These are phyloP conservation scores for Linnemannia schmuckeri DNA, from an alignment of 192 early-diverging fungal genomes.

Conservation along the genomic window DNA sequence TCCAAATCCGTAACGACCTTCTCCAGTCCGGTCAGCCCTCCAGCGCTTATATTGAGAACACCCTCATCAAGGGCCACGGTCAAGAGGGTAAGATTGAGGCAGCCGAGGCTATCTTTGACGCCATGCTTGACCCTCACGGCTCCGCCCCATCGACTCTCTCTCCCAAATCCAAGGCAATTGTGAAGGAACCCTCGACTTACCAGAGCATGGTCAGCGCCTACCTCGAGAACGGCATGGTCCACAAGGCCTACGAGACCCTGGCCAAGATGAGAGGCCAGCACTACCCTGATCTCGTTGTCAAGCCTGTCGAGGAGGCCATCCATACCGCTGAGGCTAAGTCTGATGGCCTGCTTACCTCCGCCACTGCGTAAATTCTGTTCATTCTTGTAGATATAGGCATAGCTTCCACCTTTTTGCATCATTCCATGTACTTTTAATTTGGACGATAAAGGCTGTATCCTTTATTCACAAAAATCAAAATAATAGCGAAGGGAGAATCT, in stretches of 20 bases:
- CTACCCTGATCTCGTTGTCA: slow-evolving; percentile 49
- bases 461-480: neutral
- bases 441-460: neutral
- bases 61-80: slow-evolving; percentile 69
- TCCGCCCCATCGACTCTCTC: neutral
- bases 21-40: slow-evolving; percentile 51
- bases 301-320: slow-evolving; percentile 50
- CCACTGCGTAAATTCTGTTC: neutral
- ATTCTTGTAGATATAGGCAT: neutral
- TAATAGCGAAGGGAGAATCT: neutral
- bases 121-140: slow-evolving; percentile 63
- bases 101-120: slow-evolving; percentile 65
- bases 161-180: slow-evolving; percentile 29
- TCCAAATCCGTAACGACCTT: slow-evolving; percentile 58
- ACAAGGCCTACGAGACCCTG: slow-evolving; percentile 33
- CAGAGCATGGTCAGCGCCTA: slow-evolving; percentile 70
- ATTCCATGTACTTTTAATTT: neutral
- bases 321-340: slow-evolving; percentile 16
- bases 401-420: no score
- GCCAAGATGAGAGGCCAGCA: slow-evolving; percentile 36
- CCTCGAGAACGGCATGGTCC: slow-evolving; percentile 53
- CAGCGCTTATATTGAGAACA: slow-evolving; percentile 70
- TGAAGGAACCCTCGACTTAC: slow-evolving; percentile 71
- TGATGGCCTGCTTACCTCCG: neutral
- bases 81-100: slow-evolving; percentile 47